Evolutionary conservation across 192 early-diverging fungal genomes (phyloP).

Genomic region (Umbelopsis vinacea): DNA sequence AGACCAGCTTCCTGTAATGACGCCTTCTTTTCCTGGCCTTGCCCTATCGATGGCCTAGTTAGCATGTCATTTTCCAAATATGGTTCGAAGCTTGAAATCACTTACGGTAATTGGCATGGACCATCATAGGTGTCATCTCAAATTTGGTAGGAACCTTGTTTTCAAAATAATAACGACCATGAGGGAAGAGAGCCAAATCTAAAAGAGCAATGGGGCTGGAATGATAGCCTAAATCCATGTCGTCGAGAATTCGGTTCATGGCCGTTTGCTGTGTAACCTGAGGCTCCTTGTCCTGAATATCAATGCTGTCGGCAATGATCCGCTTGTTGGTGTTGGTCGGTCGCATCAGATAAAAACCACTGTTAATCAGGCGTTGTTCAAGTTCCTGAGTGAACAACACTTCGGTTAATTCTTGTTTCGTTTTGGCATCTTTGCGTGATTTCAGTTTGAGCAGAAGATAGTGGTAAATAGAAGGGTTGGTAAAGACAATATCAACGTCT

Average conservation of each 20-base stretch:
- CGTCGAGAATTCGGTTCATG: slow-evolving; percentile 37
- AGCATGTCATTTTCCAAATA: background rate
- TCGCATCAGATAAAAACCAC: slow-evolving; percentile 42
- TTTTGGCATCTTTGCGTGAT: slow-evolving; percentile 13
- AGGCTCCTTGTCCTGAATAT: slow-evolving; percentile 33
- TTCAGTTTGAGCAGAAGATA: slow-evolving; percentile 35
- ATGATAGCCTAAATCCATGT: slow-evolving; percentile 32
- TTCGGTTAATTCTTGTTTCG: slow-evolving; percentile 25
- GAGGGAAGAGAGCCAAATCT: slow-evolving; percentile 41
- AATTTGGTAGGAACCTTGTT: slow-evolving; percentile 31
- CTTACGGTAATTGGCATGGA: slow-evolving; percentile 44
- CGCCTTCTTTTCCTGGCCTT: slow-evolving; percentile 35
- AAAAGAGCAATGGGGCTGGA: slow-evolving; percentile 30
- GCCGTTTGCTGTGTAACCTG: slow-evolving; percentile 43
- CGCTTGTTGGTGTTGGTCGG: slow-evolving; percentile 36
- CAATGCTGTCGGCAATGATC: slow-evolving; percentile 37
- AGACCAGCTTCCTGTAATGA: slow-evolving; percentile 37
- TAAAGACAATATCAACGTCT: slow-evolving; percentile 50
- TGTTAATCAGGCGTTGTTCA: slow-evolving; percentile 37
- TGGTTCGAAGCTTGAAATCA: background rate
- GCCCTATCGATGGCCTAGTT: background rate
- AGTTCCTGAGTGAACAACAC: slow-evolving; percentile 39
- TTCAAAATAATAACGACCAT: slow-evolving; percentile 44
- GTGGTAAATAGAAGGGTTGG: slow-evolving; percentile 32
- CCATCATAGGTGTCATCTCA: slow-evolving; percentile 41